These are phyloP conservation scores for Aureobasidium sp. DNA, from an alignment of 2,329 filamentous ascomycete species.

Conservation along the genomic window DNA sequence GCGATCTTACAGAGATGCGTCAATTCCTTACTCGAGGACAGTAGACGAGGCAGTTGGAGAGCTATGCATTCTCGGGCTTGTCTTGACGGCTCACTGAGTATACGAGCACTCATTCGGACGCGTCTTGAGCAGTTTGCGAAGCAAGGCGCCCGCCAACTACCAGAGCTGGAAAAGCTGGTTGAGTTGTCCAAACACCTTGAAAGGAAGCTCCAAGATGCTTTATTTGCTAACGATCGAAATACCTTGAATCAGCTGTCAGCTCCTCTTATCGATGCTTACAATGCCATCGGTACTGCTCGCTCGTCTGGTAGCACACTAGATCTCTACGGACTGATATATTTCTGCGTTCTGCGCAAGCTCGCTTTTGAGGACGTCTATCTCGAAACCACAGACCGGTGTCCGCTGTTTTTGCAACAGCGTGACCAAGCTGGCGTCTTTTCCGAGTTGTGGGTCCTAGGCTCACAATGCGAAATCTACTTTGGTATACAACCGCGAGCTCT, in stretches of 20 bases:
- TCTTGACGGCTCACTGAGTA: conserved; percentile 13
- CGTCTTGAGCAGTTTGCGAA: conserved; percentile 13
- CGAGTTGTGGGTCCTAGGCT: conserved; percentile 56
- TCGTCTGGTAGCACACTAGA: conserved; percentile 31
- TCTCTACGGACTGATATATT: conserved; percentile 50
- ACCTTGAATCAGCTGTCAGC: conserved; percentile 13
- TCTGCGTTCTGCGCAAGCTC: conserved; percentile 49
- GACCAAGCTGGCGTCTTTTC: conserved; percentile 59
- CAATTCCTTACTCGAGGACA: conserved; percentile 13
- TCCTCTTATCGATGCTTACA: conserved; percentile 15
- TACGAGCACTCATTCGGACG: conserved; percentile 10
- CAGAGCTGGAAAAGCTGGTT: conserved; percentile 14
- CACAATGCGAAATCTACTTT: conserved; percentile 56
- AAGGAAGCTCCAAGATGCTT: conserved; percentile 20
- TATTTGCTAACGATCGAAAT: conserved; percentile 29
- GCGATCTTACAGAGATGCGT: conserved; percentile 11
- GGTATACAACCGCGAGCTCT: conserved; percentile 36
- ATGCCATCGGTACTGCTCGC: background rate
- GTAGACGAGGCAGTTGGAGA: conserved; percentile 11
- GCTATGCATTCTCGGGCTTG: conserved; percentile 16
- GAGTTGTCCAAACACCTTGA: conserved; percentile 15
- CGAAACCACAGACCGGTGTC: conserved; percentile 56
- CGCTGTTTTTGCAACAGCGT: conserved; percentile 52
- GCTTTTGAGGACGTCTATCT: conserved; percentile 57
- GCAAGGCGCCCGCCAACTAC: conserved; percentile 14